phyloP scores from a whole-genome alignment of 805 yeast genomes.

The Myxozyma neotropica region DNA sequence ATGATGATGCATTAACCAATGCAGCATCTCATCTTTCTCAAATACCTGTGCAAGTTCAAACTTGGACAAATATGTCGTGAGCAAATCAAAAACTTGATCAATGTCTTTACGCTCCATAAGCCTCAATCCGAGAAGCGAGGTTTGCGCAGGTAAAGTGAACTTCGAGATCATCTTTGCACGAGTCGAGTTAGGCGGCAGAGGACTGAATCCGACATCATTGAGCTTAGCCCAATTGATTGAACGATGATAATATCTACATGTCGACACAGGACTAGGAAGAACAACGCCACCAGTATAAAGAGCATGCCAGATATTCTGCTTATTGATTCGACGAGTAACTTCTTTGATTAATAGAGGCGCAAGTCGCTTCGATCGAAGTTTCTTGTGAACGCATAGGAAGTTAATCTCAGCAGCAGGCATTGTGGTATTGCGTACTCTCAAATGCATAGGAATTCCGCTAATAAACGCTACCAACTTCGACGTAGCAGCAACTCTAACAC shows the following conservation, averaged over 20 bases:
- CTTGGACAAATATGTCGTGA: slow-evolving; percentile 62
- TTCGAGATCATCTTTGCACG: slow-evolving; percentile 65
- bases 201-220: slow-evolving; percentile 86
- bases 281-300: slow-evolving; percentile 90
- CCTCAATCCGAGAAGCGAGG: slow-evolving; percentile 59
- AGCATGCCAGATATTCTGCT: slow-evolving; percentile 89
- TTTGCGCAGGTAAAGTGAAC: slow-evolving; percentile 57
- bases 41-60: slow-evolving; percentile 76
- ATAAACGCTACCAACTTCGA: slow-evolving; percentile 88
- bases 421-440: slow-evolving; percentile 61
- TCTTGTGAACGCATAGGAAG: slow-evolving; percentile 91
- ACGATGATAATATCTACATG: slow-evolving; percentile 89
- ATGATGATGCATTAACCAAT: slow-evolving; percentile 64
- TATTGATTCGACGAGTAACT: slow-evolving; percentile 89
- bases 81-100: slow-evolving; percentile 61
- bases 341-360: slow-evolving; percentile 94
- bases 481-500: slow-evolving; percentile 80
- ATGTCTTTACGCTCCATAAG: slow-evolving; percentile 61
- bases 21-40: slow-evolving; percentile 66
- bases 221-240: slow-evolving; percentile 91
- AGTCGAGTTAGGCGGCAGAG: slow-evolving; percentile 71
- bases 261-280: slow-evolving; percentile 87
- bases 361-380: slow-evolving; percentile 86
- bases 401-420: slow-evolving; percentile 73
- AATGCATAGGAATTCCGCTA: slow-evolving; percentile 79